phyloP scores from a whole-genome alignment of 1,139 yeast genomes.

The Hansenula lynferdii region DNA sequence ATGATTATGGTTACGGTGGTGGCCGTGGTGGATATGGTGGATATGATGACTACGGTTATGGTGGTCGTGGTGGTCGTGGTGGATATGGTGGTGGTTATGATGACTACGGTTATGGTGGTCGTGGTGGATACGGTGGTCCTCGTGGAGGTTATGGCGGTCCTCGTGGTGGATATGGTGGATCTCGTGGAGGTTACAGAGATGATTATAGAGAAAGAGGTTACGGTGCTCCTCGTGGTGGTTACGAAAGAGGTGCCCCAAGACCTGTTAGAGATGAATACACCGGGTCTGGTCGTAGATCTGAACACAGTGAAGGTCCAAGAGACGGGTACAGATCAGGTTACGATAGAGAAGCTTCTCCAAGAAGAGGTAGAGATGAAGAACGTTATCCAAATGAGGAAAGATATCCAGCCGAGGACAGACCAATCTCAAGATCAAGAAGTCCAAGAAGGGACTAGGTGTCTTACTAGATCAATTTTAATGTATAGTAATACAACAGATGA shows the following conservation, averaged over 20 bases:
- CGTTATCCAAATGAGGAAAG: slow-evolving; percentile 1
- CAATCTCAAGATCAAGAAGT: slow-evolving; percentile 23
- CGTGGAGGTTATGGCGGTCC: slow-evolving; percentile 17
- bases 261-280: too few relatives aligned
- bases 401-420: too few relatives aligned
- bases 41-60: slow-evolving; percentile 2
- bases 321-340: too few relatives aligned
- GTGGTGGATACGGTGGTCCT: slow-evolving; percentile 14
- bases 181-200: slow-evolving; percentile 9
- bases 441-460: slow-evolving; percentile 22
- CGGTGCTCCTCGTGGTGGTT: slow-evolving; percentile 5
- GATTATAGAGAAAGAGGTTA: too few relatives aligned
- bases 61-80: slow-evolving; percentile 4
- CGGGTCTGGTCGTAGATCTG: too few relatives aligned
- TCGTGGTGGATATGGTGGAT: slow-evolving; percentile 15
- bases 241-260: too few relatives aligned
- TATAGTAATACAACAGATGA: too few relatives aligned
- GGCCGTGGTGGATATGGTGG: slow-evolving; percentile 18
- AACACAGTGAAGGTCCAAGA: too few relatives aligned
- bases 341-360: slow-evolving; percentile 14
- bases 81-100: slow-evolving; percentile 7
- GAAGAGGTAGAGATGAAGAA: slow-evolving; percentile 8
- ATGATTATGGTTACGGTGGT: too few relatives aligned
- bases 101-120: too few relatives aligned
- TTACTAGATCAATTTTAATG: too few relatives aligned